These are phyloP conservation scores for Termitomyces sp. DNA, from an alignment of 768 basidiomycete genomes.

Conservation along the genomic window DNA sequence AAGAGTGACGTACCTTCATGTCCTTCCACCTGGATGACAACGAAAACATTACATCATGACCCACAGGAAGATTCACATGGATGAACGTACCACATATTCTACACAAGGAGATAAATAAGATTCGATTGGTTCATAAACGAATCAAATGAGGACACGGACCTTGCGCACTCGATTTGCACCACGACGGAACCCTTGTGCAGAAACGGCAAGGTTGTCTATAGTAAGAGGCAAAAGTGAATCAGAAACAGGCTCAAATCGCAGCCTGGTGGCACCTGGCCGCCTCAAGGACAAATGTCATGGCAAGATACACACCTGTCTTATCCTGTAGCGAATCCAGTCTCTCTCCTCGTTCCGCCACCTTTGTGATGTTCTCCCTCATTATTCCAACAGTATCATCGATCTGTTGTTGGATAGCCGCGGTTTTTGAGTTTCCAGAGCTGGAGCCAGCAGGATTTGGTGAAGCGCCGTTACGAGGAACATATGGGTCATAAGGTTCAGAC, in stretches of 20 bases:
- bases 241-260: neutral
- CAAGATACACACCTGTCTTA: conserved; percentile 80
- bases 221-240: neutral
- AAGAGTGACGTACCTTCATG: conserved; percentile 67
- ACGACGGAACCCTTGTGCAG: conserved; percentile 97
- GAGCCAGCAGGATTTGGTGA: conserved; percentile 49
- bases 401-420: conserved; percentile 93
- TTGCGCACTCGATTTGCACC: conserved; percentile 98
- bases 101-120: conserved; percentile 8
- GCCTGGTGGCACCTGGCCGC: neutral
- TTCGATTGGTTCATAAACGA: neutral
- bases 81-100: conserved; percentile 87
- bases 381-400: conserved; percentile 97
- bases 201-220: conserved; percentile 92
- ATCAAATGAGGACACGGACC: conserved; percentile 42
- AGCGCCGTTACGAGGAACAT: conserved; percentile 82
- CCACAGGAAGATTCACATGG: neutral
- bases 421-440: conserved; percentile 71
- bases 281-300: neutral
- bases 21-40: conserved; percentile 81
- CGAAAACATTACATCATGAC: conserved; percentile 11
- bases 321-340: conserved; percentile 91
- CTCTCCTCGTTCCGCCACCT: conserved; percentile 94
- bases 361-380: conserved; percentile 97
- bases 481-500: conserved; percentile 99